Evolutionary conservation across 805 yeast genomes (phyloP).

Genomic region (Cyberlindnera sargentensis): DNA sequence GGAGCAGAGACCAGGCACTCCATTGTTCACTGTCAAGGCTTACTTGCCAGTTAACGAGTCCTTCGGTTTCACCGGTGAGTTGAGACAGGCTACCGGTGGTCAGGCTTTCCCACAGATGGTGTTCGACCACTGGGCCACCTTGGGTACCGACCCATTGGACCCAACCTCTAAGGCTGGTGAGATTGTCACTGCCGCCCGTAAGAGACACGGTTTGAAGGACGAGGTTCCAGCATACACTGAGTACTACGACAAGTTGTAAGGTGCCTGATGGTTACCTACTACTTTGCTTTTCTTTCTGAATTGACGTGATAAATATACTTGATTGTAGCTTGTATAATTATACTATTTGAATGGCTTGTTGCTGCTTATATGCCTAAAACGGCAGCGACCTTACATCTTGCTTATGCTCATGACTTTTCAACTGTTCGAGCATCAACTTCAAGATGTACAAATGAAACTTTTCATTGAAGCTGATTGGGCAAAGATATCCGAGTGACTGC

Average conservation of each 20-base stretch:
- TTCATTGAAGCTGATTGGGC: conserved; percentile 17
- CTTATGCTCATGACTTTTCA: conserved; percentile 1
- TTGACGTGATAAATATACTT: conserved; percentile 7
- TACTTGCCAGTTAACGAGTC: conserved; percentile 99
- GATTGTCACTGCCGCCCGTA: conserved; percentile 66
- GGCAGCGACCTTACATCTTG: background rate
- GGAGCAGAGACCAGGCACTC: conserved; percentile 99
- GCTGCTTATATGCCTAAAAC: background rate
- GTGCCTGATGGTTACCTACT: background rate
- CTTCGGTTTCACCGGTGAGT: conserved; percentile 99
- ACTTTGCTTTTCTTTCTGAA: conserved; percentile 2
- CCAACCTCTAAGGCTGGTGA: conserved; percentile 66
- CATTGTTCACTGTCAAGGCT: conserved; percentile 99
- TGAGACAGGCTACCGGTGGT: conserved; percentile 99
- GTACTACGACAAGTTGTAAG: conserved; percentile 87
- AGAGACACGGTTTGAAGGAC: conserved; percentile 96
- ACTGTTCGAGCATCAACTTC: conserved; percentile 9
- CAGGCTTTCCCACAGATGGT: conserved; percentile 99
- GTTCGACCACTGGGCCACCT: conserved; percentile 96
- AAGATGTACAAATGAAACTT: conserved; percentile 18
- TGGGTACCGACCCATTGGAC: conserved; percentile 91
- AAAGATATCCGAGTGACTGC: conserved; percentile 16
- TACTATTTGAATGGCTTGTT: background rate
- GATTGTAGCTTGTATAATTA: background rate
- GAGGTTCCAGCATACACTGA: conserved; percentile 99